These are phyloP conservation scores for Viridothelium virens DNA, from an alignment of 495 filamentous ascomycete genomes.

Conservation along the genomic window DNA sequence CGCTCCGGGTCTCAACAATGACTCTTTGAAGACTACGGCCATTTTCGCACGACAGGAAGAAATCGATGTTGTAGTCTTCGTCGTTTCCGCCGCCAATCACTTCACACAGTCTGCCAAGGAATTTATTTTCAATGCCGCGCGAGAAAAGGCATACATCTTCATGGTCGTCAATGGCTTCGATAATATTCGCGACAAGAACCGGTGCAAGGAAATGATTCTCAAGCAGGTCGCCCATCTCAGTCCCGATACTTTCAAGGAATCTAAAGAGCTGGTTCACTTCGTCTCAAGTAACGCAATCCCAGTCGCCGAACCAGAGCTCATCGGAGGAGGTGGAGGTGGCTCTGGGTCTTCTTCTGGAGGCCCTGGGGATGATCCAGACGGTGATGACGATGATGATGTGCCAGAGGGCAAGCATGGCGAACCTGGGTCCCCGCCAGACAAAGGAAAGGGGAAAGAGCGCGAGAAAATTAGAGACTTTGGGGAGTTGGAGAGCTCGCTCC, in stretches of 20 bases:
- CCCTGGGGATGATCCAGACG: conserved; percentile 47
- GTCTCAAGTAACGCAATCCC: conserved; percentile 95
- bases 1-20: conserved; percentile 88
- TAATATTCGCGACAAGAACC: conserved; percentile 79
- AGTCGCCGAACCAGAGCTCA: conserved; percentile 49
- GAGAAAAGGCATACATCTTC: conserved; percentile 97
- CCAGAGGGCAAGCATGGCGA: conserved; percentile 39
- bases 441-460: conserved; percentile 84
- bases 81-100: conserved; percentile 94
- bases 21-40: conserved; percentile 93
- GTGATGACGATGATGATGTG: conserved; percentile 47
- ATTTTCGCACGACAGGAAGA: conserved; percentile 96
- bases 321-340: conserved; percentile 42
- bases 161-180: conserved; percentile 98
- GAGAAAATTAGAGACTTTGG: conserved; percentile 85
- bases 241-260: conserved; percentile 86
- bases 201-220: conserved; percentile 82
- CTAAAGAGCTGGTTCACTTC: conserved; percentile 88
- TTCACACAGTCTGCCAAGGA: conserved; percentile 95
- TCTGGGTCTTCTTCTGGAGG: conserved; percentile 52
- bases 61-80: conserved; percentile 97
- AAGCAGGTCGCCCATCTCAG: conserved; percentile 80
- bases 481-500: conserved; percentile 74
- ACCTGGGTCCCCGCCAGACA: conserved; percentile 47
- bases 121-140: conserved; percentile 89